Percentiles rank a stretch among this genome's conserved stretches.
phyloP scores from a whole-genome alignment of 257 asterid genomes.

The Thymus mandschuricus region DNA sequence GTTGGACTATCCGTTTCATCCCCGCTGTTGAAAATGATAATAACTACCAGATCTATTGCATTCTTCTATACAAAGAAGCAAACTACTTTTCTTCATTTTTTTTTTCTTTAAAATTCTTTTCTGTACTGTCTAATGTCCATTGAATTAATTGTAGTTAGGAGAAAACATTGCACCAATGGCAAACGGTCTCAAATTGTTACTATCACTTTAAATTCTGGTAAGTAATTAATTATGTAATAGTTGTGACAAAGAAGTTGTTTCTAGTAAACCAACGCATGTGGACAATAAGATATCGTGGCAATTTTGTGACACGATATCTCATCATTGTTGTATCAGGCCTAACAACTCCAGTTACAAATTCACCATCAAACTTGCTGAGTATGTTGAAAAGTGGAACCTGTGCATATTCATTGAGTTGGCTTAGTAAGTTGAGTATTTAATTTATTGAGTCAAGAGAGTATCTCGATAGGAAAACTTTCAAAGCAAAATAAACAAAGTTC shows the following conservation, averaged over 20 bases:
- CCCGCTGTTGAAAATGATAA: too few species aligned
- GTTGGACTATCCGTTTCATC: too few species aligned
- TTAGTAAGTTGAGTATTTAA: neutral
- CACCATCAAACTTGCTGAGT: slow-evolving; percentile 92
- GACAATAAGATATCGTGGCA: slow-evolving; percentile 80
- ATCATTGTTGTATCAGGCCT: slow-evolving; percentile 91
- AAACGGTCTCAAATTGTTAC: too few species aligned
- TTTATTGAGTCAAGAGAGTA: slow-evolving; percentile 12
- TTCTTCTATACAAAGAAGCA: neutral
- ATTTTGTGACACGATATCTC: slow-evolving; percentile 85
- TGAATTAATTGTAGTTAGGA: neutral
- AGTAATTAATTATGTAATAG: neutral
- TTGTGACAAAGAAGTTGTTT: slow-evolving; percentile 66
- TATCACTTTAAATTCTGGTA: neutral
- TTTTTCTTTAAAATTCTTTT: too few species aligned
- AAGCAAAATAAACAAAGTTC: slow-evolving; percentile 18
- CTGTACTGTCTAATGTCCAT: too few species aligned
- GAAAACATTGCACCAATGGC: neutral
- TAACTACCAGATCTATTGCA: too few species aligned
- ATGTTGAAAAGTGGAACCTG: slow-evolving; percentile 98
- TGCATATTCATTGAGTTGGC: slow-evolving; percentile 23
- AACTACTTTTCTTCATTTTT: neutral
- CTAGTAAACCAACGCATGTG: slow-evolving; percentile 93
- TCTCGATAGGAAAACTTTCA: neutral
- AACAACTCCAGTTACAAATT: slow-evolving; percentile 85